Percentiles rank a stretch among this genome's conserved stretches.
Conservation (phyloP, 352 stramenopile genomes). For the Globisporangium spinosum region DNA sequence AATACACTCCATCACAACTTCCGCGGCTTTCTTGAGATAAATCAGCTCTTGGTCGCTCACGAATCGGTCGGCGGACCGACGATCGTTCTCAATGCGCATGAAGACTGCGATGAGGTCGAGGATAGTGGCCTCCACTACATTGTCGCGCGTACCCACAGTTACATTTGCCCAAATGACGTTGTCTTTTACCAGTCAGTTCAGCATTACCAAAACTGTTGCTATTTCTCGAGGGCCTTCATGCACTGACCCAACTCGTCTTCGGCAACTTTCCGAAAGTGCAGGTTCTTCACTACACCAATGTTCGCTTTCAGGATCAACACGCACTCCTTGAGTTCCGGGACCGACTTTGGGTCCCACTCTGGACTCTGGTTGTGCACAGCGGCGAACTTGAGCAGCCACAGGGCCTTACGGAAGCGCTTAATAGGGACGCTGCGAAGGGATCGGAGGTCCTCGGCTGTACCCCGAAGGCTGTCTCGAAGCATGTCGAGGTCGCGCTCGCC, state of each 20-base stretch:
- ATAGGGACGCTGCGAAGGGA: neutral
- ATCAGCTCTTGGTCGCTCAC: too few species aligned
- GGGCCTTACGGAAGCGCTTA: neutral
- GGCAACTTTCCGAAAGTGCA: neutral
- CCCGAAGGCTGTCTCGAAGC: neutral
- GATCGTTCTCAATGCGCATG: too few species aligned
- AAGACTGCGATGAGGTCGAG: too few species aligned
- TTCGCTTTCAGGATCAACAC: neutral
- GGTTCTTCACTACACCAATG: neutral
- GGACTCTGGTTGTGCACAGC: slow-evolving; percentile 1
- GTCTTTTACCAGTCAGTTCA: too few species aligned
- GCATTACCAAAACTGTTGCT: neutral
- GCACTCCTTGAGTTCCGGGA: slow-evolving; percentile 4
- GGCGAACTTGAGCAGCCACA: neutral
- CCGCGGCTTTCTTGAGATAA: too few species aligned
- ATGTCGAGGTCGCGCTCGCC: slow-evolving; percentile 1
- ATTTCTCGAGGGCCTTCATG: neutral
- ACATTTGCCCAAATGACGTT: too few species aligned
- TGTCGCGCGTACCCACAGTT: too few species aligned
- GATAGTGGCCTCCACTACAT: too few species aligned
- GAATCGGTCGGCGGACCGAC: too few species aligned
- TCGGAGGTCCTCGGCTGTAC: neutral
- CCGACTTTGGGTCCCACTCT: neutral
- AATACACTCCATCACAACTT: too few species aligned
- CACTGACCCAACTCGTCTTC: neutral